These are phyloP conservation scores for Aspergillus sp. DNA, from an alignment of 2,329 filamentous ascomycete genomes.

Conservation along the genomic window DNA sequence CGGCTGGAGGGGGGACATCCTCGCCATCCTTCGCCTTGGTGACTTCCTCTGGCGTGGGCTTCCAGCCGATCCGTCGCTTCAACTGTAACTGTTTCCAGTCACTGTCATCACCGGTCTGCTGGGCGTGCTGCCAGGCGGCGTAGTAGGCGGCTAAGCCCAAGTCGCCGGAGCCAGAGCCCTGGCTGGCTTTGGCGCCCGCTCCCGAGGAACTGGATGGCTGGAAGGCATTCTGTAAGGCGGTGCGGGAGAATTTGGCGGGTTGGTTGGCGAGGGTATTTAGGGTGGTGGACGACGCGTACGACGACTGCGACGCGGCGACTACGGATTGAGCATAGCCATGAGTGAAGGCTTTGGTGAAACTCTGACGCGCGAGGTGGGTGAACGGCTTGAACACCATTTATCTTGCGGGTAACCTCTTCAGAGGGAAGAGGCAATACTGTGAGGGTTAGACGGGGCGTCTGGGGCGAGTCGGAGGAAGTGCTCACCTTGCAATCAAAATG, in stretches of 20 bases:
- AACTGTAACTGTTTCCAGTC: slow-evolving; percentile 94
- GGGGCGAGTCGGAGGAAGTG: not conserved
- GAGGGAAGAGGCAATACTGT: slow-evolving; percentile 55
- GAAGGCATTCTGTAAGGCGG: slow-evolving; percentile 73
- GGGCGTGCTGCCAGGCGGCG: slow-evolving; percentile 80
- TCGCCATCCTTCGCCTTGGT: slow-evolving; percentile 22
- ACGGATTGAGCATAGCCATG: slow-evolving; percentile 98
- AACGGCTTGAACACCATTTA: slow-evolving; percentile 83
- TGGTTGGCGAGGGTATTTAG: slow-evolving; percentile 55
- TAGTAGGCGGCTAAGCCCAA: slow-evolving; percentile 85
- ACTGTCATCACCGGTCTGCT: slow-evolving; percentile 66
- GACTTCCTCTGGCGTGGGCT: slow-evolving; percentile 51
- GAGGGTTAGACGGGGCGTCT: not conserved
- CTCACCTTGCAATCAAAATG: slow-evolving; percentile 61
- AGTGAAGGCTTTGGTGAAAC: slow-evolving; percentile 93
- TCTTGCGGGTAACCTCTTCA: slow-evolving; percentile 67
- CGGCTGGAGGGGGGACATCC: slow-evolving; percentile 39
- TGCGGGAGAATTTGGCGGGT: slow-evolving; percentile 52
- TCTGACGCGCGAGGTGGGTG: slow-evolving; percentile 88
- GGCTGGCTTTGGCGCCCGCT: slow-evolving; percentile 56
- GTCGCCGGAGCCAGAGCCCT: slow-evolving; percentile 56
- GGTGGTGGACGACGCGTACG: slow-evolving; percentile 66
- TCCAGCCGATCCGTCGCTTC: slow-evolving; percentile 86
- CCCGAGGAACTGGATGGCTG: slow-evolving; percentile 57
- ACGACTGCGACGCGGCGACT: slow-evolving; percentile 88